Conservation (phyloP, 148 eudicot species). For the Rhododendron henanense region DNA sequence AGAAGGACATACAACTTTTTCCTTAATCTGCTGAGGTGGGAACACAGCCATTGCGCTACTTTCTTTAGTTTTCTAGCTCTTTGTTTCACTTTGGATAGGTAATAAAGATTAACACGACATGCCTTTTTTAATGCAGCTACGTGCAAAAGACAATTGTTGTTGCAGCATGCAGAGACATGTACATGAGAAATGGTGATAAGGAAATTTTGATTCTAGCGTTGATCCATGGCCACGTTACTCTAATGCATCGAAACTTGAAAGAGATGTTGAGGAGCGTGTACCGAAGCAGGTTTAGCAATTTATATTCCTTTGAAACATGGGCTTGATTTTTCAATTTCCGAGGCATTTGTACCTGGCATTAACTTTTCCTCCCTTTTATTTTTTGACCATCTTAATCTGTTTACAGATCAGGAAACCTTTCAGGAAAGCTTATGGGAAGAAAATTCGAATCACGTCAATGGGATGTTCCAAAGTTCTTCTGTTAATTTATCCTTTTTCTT, state of each 20-base stretch:
- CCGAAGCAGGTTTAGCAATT: slow-evolving; percentile 12
- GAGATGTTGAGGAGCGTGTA: background rate
- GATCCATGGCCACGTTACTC: background rate
- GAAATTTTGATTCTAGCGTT: background rate
- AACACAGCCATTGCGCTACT: background rate
- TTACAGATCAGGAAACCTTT: background rate
- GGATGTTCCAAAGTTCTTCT: background rate
- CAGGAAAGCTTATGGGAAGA: background rate
- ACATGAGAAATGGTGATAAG: background rate
- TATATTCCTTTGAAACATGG: background rate
- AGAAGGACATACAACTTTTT: slow-evolving; percentile 1
- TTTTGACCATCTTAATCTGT: background rate
- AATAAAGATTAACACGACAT: background rate
- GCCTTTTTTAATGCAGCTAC: background rate
- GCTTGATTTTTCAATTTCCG: background rate
- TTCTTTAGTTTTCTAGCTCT: slow-evolving; percentile 6
- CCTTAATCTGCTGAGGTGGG: background rate
- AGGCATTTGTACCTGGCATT: background rate
- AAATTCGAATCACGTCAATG: background rate
- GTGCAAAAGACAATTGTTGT: background rate
- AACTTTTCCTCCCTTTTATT: background rate
- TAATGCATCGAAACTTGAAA: background rate
- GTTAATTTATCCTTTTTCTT: background rate
- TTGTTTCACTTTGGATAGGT: background rate
- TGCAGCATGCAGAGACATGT: background rate